phyloP scores from a whole-genome alignment of 2,329 filamentous ascomycete genomes.

The Colletotrichum cordylinicola region DNA sequence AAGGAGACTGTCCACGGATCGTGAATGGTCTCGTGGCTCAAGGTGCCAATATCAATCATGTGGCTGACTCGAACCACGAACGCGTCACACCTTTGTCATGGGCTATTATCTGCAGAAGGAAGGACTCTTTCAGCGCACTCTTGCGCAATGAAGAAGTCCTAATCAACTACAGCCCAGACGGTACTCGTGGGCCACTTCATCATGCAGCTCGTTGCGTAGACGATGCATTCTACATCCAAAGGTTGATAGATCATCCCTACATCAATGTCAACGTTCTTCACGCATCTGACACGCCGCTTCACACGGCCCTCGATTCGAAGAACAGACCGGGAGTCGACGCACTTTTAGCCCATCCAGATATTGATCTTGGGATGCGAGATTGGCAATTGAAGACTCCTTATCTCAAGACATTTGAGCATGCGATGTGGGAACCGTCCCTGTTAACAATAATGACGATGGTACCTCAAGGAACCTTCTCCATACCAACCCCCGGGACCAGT shows the following conservation, averaged over 20 bases:
- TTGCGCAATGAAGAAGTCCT: rapidly evolving
- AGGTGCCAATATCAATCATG: rapidly evolving
- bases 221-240: rapidly evolving
- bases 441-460: rapidly evolving
- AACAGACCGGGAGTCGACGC: not conserved
- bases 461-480: rapidly evolving
- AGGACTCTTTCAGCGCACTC: rapidly evolving
- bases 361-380: rapidly evolving
- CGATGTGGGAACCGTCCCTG: rapidly evolving
- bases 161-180: not conserved
- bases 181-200: not conserved
- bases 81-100: not conserved
- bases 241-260: not conserved
- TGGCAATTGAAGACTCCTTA: rapidly evolving
- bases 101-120: not conserved
- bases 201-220: rapidly evolving
- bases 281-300: rapidly evolving
- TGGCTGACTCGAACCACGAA: rapidly evolving
- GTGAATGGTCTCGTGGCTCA: not conserved
- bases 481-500: not conserved
- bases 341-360: not conserved
- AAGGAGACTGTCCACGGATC: not conserved
- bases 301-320: rapidly evolving
- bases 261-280: rapidly evolving
- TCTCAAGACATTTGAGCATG: not conserved